Evolutionary conservation across 176 grass and related monocot genomes (phyloP), one percentile per base, ranked within the genome.

Genomic region (Guadua angustifolia): DNA sequence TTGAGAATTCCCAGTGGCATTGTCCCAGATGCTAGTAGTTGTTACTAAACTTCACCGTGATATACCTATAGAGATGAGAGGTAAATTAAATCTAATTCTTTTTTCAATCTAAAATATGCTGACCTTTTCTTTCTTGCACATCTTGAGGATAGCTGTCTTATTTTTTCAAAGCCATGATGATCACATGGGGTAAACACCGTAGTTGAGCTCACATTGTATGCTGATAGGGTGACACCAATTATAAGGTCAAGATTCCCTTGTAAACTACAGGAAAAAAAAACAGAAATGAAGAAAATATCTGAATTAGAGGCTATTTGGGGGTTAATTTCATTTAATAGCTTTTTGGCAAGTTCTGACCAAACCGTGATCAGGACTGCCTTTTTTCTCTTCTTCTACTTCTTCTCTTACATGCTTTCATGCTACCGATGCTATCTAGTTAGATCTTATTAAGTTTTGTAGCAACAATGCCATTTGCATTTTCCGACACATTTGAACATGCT

Each of bases 401-500:
- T 86, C 18, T 29, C 46, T 39, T 33, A 1, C 50, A 55, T 15
- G 33, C 19, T 75, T 33, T 78, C 9, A 18, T 52, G 2, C 57
- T 9, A 5, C 16, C 1, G 3, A 42, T 35, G 38, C 10, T 33
- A 50, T 53, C 43, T 22, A 51, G 29, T 57, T 69, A 77, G 63
- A 57, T 58, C 36, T 21, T 12, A 67, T 58, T 29, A 3, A 73
- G 32, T 55, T 24, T 4, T 1, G 2, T 74, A 61, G 43, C 16
- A 4, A 44, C 9, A 8, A 15, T 43, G 5, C 8, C 15, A 39
- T 72, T 57, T 57, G 5, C 26, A 59, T 15, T 66, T 66, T 56
- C 72, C 73, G 22, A 90, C 67, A 42, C 16, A 35, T 66, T 36
- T 29, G 1, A 67, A 62, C n/a, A 29, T 61, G 4, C n/a, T 40